Conservation (phyloP, 257 asterid genomes). For the Nicotiana attenuata region DNA sequence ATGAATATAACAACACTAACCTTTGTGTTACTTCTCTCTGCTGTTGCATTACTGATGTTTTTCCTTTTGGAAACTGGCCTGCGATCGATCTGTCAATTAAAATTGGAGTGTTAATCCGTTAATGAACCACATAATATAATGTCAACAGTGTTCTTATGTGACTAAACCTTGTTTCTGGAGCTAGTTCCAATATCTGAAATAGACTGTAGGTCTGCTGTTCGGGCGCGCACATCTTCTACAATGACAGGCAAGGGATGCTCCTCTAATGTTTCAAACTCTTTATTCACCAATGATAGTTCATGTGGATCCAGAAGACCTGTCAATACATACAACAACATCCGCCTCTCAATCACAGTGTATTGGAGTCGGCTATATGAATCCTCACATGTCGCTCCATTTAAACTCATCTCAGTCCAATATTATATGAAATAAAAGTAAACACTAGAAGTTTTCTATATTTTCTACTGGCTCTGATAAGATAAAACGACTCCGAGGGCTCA, state of each 20-base stretch:
- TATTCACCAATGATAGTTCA: slow-evolving; percentile 48
- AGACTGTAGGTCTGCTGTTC: slow-evolving; percentile 22
- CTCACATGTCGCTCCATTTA: not conserved
- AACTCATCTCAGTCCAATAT: not conserved
- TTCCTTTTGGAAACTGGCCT: slow-evolving; percentile 13
- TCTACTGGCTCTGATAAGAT: no score
- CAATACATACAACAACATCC: not conserved
- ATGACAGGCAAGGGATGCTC: slow-evolving; percentile 14
- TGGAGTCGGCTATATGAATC: no score
- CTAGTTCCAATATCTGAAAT: not conserved
- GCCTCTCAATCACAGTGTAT: not conserved
- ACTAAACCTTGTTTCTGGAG: slow-evolving; percentile 26
- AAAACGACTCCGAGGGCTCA: not conserved
- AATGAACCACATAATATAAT: not conserved
- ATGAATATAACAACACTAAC: slow-evolving; percentile 12
- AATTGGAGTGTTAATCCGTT: not conserved
- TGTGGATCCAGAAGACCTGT: slow-evolving; percentile 62
- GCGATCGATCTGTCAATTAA: slow-evolving; percentile 18
- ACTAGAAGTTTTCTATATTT: no score
- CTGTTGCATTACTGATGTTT: slow-evolving; percentile 15
- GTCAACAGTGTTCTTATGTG: not conserved
- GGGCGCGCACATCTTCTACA: slow-evolving; percentile 20
- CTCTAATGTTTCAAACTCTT: slow-evolving; percentile 28
- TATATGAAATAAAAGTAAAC: no score
- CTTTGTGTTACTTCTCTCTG: slow-evolving; percentile 25